These are phyloP conservation scores for Coffea eugenioides DNA, from an alignment of 257 asterid genomes.

Conservation along the genomic window DNA sequence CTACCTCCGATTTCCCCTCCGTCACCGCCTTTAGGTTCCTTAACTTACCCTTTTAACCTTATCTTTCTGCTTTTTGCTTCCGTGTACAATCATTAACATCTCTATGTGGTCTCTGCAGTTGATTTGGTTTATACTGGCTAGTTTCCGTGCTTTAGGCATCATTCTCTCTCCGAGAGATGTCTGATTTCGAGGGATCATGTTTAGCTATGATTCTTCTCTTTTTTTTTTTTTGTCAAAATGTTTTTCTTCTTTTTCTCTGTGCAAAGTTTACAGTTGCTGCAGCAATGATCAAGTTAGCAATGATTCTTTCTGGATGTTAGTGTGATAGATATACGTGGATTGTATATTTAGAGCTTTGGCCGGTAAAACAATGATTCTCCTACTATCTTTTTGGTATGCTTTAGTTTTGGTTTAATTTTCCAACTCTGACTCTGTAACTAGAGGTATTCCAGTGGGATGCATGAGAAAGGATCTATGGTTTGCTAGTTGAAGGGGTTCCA, in stretches of 20 bases:
- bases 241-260: no score
- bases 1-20: conserved; percentile 85
- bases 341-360: background rate
- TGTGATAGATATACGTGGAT: background rate
- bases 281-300: background rate
- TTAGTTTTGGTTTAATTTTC: no score
- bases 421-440: background rate
- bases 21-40: conserved; percentile 80
- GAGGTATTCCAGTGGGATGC: background rate
- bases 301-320: background rate
- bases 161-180: no score
- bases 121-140: background rate
- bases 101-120: no score
- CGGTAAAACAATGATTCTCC: background rate
- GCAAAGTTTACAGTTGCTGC: background rate
- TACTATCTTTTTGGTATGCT: background rate
- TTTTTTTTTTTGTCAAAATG: no score
- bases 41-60: background rate
- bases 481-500: background rate
- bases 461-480: background rate
- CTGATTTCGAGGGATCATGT: background rate
- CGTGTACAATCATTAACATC: no score
- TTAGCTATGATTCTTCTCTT: no score
- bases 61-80: background rate
- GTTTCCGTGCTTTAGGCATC: no score